Conservation (phyloP, 805 yeast species). For the Tetrapisispora nanseiensis region DNA sequence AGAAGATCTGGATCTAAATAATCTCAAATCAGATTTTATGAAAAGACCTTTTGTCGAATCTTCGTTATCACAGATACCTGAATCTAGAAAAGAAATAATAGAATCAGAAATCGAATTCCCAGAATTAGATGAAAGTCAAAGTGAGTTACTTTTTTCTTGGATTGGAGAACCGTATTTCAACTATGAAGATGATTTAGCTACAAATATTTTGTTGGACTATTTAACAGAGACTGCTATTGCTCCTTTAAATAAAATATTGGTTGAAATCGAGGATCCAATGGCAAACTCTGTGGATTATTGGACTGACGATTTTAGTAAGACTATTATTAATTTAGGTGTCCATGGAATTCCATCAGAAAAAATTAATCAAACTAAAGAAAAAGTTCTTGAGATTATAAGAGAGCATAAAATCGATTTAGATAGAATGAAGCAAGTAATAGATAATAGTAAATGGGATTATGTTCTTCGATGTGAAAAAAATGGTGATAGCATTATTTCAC, state of each 20-base stretch:
- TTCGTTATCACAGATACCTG: constrained; percentile 34
- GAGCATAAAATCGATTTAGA: constrained; percentile 55
- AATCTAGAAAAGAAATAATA: constrained; percentile 35
- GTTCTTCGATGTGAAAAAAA: constrained; percentile 54
- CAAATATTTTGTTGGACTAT: constrained; percentile 62
- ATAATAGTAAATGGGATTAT: constrained; percentile 52
- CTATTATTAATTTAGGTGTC: constrained; percentile 46
- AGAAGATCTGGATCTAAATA: constrained; percentile 36
- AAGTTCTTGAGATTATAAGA: constrained; percentile 41
- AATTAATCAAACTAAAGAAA: constrained; percentile 43
- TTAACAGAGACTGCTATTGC: constrained; percentile 72
- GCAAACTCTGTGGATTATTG: constrained; percentile 62
- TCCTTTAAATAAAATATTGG: constrained; percentile 55
- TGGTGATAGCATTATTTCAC: constrained; percentile 46
- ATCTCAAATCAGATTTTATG: constrained; percentile 17
- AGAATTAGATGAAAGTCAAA: constrained; percentile 77
- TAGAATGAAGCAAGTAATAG: constrained; percentile 59
- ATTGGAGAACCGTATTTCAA: constrained; percentile 62
- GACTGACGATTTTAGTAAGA: constrained; percentile 63
- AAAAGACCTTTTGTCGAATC: constrained; percentile 76
- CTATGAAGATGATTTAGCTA: constrained; percentile 48
- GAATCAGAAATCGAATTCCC: constrained; percentile 64
- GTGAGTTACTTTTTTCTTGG: constrained; percentile 69
- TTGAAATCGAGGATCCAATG: constrained; percentile 73
- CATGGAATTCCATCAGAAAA: constrained; percentile 69